A percentile compares a stretch with the other conserved stretches of the same genome.
phyloP scores from a whole-genome alignment of 768 basidiomycete genomes.

The Panaeolus cyanescens region DNA sequence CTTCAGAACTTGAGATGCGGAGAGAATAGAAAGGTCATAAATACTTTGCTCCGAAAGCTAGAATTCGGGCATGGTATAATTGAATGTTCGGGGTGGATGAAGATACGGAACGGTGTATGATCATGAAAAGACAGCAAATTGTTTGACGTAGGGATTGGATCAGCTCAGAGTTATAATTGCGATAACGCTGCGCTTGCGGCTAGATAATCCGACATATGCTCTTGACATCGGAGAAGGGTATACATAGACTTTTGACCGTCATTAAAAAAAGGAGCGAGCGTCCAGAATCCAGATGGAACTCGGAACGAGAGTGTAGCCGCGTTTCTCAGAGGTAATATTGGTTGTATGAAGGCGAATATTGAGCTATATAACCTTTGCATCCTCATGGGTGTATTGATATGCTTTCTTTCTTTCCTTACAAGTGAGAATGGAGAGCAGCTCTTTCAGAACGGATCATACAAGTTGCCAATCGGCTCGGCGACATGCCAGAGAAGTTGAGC shows the following conservation, averaged over 20 bases:
- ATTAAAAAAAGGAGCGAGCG: too few species aligned
- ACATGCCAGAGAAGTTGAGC: slow-evolving; percentile 5
- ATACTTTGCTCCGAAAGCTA: neutral
- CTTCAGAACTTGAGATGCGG: neutral
- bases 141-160: neutral
- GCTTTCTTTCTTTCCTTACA: neutral
- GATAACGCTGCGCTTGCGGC: neutral
- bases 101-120: neutral
- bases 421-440: neutral
- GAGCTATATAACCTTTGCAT: neutral
- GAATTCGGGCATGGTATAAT: neutral
- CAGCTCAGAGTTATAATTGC: neutral
- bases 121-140: neutral
- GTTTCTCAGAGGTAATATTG: neutral
- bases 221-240: neutral
- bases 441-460: slow-evolving; percentile 14
- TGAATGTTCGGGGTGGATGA: neutral
- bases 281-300: too few species aligned
- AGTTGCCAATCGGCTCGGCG: slow-evolving; percentile 7
- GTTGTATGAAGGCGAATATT: neutral
- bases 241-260: neutral
- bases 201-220: neutral
- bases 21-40: neutral
- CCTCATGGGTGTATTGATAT: neutral
- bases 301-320: too few species aligned